Evolutionary conservation across 306 rosid genomes (phyloP), one percentile per base, ranked within the genome.

Genomic region (Datisca glomerata): DNA sequence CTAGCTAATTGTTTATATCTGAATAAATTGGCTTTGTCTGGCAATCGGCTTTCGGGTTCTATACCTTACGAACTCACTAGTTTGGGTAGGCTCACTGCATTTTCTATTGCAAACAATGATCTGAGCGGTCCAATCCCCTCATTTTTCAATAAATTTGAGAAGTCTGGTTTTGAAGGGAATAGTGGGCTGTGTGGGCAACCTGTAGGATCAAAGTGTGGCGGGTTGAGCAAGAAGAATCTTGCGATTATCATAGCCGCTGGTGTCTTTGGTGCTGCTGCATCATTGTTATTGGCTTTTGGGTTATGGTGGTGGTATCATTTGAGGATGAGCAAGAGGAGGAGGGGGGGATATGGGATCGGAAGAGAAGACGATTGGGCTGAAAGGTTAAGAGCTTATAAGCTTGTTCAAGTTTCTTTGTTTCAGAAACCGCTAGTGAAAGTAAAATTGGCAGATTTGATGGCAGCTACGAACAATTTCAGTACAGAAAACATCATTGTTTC

Each of bases 281-380:
- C n/a, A n/a, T n/a, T n/a, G n/a, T n/a, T n/a, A n/a, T n/a, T n/a
- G 49, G 81, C 79, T 58, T 68, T 79, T 49, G 95, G 95, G 40
- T 15, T 84, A 20, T 84, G 93, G 95, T 84, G 95, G 95, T 84
- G 86, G 86, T 76, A 60, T 35, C 83, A 79, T 68, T 45, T 79
- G 66, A 69, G 84, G 69, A 16, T 56, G 60, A 41, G 53, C 28
- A 58, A 29, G 69, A 52, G 53, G 53, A 61, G 54, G 56, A 73
- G 43, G 46, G 52, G 67, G 19, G 75, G 79, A 6, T 56, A 34
- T 63, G 78, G 33, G 27, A 24, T 40, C 52, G 57, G 63, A 5
- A 33, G 47, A 5, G 64, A 43, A 16, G 80, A 65, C 9, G 76
- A 76, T 70, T 84, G 95, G 95, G 86, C 76, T 36, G 61, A 54